Conservation (phyloP, 2,329 filamentous ascomycete genomes). For the Furcasterigmium furcatum region DNA sequence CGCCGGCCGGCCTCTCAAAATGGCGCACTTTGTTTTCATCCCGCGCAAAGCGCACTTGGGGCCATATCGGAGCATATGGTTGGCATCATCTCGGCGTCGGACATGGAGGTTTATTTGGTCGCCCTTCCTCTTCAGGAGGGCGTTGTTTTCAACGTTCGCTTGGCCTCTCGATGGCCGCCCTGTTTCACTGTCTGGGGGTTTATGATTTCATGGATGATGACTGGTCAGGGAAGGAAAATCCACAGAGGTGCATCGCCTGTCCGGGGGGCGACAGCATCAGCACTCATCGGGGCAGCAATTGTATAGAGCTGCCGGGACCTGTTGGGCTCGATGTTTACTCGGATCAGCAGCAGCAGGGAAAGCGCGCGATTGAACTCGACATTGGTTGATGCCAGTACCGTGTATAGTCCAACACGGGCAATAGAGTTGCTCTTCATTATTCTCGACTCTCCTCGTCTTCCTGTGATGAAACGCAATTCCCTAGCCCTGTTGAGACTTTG, state of each 20-base stretch:
- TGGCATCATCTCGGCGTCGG: background rate
- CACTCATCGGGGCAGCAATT: background rate
- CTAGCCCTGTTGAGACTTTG: background rate
- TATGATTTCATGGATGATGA: constrained; percentile 14
- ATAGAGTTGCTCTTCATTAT: background rate
- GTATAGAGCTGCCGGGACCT: background rate
- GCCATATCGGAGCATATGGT: background rate
- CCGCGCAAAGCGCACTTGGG: background rate
- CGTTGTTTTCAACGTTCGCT: no score
- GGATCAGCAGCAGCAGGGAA: no score
- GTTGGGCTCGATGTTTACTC: background rate
- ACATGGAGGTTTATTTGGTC: background rate
- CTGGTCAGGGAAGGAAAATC: background rate
- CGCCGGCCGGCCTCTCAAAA: no score
- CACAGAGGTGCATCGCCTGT: background rate
- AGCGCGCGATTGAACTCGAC: no score
- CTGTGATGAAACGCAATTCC: background rate
- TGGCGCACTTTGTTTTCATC: background rate
- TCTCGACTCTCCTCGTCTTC: background rate
- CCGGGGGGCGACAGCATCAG: no score
- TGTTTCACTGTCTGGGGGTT: background rate
- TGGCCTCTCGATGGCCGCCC: background rate
- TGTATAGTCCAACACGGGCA: no score
- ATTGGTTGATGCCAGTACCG: no score
- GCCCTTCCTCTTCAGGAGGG: background rate